phyloP scores from a whole-genome alignment of 805 yeast species.

The Hanseniaspora clermontiae region DNA sequence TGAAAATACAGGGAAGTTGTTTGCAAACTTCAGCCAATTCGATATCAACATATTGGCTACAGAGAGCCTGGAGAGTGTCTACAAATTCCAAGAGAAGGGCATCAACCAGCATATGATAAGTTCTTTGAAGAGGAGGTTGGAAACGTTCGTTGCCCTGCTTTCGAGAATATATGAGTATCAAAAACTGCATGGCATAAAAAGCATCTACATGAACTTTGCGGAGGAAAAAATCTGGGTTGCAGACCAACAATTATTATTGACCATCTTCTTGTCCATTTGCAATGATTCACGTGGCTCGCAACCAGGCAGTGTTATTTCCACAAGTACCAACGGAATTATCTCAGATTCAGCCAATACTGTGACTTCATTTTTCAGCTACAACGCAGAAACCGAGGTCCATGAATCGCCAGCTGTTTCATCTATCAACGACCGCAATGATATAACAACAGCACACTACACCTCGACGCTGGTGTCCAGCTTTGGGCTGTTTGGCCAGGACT shows the following conservation, averaged over 20 bases:
- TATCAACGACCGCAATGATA: not conserved
- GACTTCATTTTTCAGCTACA: not conserved
- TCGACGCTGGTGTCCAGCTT: not conserved
- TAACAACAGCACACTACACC: not conserved
- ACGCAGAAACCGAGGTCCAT: not conserved
- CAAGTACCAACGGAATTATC: not conserved
- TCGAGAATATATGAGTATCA: not conserved
- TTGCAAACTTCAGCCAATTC: not conserved
- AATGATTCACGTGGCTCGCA: not conserved
- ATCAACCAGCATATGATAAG: not conserved
- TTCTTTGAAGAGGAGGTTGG: not conserved
- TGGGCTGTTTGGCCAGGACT: not conserved
- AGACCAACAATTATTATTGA: not conserved
- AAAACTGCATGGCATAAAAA: not conserved
- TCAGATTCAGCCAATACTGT: not conserved
- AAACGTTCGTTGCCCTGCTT: not conserved
- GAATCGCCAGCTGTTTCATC: not conserved
- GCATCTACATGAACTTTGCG: not conserved
- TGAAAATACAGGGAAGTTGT: not conserved
- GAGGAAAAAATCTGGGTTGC: not conserved
- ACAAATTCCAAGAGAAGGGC: not conserved
- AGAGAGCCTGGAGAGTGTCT: not conserved
- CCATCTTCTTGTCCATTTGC: not conserved
- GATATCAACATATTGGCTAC: slow-evolving; percentile 1
- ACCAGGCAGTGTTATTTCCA: not conserved